Evolutionary conservation across 2,329 filamentous ascomycete species (phyloP), one percentile per base, ranked within the genome.

Genomic region (Hypoxylon sp.): DNA sequence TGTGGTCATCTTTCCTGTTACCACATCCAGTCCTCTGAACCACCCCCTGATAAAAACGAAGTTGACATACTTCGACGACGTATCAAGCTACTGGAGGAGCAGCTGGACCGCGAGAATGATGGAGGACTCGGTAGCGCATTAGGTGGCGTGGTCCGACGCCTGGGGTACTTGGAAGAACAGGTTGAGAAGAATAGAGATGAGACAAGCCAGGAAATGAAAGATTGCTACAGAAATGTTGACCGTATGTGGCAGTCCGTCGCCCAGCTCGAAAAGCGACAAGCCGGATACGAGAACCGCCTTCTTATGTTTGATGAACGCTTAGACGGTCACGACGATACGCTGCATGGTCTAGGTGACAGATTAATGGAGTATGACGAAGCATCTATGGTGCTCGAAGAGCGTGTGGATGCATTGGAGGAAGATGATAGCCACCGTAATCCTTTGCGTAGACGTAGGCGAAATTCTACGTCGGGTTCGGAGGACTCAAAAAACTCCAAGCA

Each of bases 1-100:
- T 89, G 87, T 70, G 87, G 87, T 5, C 87, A 89, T 73, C 82
- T 87, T 58, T 85, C 87, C 34, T 89, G 87, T 75, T 89, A 85
- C 73, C 87, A 89, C 73, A 79, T 85, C 63, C 80, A 82, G 68
- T 81, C 81, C n/a, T 78, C 82, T 28, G 82, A 86, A 59, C 75
- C 78, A 11, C 78, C 82, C 5, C 76, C 77, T 1, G 83, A 83
- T 63, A 81, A 76, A 63, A 79, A 78, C 19, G 86, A 88, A 68
- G 72, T 87, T 23, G 84, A 85, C 36, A 78, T 80, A 21, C 79
- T 89, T 65, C 82, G 80, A 68, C 81, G 81, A 58, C 85, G 82
- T 53, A 79, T 84, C 53, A 77, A 80, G 55, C 65, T 78, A 21
- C 76, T 87, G 14, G 82, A 86, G 73, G 77, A 82, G 14, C 80